Evolutionary conservation across 2,329 filamentous ascomycete species (phyloP).

Genomic region (Fusarium bactridioides): DNA sequence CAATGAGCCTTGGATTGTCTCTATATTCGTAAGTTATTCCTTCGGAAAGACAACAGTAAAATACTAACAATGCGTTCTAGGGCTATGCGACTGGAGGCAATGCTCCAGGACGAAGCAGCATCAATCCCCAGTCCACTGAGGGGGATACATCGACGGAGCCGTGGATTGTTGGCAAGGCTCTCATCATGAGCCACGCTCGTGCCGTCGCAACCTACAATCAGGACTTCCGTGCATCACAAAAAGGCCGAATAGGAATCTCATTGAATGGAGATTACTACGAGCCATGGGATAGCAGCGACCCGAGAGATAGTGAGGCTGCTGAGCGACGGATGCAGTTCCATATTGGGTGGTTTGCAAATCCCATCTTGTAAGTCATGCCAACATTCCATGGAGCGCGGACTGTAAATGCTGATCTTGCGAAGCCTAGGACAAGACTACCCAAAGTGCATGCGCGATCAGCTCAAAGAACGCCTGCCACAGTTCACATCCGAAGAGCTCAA

Average conservation of each 20-base stretch:
- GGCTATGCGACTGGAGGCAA: slow-evolving; percentile 47
- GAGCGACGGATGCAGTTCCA: slow-evolving; percentile 49
- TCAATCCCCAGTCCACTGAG: slow-evolving; percentile 37
- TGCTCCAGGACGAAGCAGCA: slow-evolving; percentile 45
- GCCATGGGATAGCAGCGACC: slow-evolving; percentile 44
- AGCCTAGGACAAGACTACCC: slow-evolving; percentile 47
- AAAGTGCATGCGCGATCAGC: slow-evolving; percentile 46
- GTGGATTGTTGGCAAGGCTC: slow-evolving; percentile 47
- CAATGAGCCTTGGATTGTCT: slow-evolving; percentile 52
- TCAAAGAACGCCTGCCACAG: slow-evolving; percentile 43
- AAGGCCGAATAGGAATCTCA: slow-evolving; percentile 47
- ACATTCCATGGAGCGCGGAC: too few relatives aligned
- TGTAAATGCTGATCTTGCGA: background rate
- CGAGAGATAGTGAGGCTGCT: slow-evolving; percentile 42
- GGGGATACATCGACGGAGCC: slow-evolving; percentile 48
- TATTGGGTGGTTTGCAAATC: slow-evolving; percentile 52
- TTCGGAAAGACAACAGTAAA: fast-evolving
- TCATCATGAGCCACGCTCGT: slow-evolving; percentile 48
- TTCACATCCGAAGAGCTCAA: slow-evolving; percentile 42
- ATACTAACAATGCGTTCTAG: background rate
- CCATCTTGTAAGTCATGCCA: slow-evolving; percentile 41
- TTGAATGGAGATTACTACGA: slow-evolving; percentile 51
- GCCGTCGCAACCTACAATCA: slow-evolving; percentile 45
- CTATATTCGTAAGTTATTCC: slow-evolving; percentile 41
- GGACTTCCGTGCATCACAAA: slow-evolving; percentile 43